Evolutionary conservation across 495 filamentous ascomycete genomes (phyloP).

Genomic region (Chaetomium tenue): DNA sequence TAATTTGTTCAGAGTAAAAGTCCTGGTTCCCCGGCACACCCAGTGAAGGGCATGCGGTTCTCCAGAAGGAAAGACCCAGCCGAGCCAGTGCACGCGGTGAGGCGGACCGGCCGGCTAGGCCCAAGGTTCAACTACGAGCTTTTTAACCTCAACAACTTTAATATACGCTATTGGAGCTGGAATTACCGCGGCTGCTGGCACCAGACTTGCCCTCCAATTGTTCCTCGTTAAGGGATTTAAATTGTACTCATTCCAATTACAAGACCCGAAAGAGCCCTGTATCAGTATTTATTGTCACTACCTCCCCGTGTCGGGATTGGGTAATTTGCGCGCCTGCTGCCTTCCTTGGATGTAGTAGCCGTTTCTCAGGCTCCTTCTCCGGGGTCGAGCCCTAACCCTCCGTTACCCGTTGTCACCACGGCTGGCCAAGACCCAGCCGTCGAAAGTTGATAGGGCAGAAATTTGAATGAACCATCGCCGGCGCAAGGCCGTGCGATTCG

Average conservation of each 20-base stretch:
- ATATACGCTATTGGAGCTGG: constrained; percentile 42
- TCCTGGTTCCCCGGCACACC: constrained; percentile 11
- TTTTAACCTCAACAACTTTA: constrained; percentile 43
- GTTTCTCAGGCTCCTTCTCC: constrained; percentile 48
- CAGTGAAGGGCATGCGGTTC: constrained; percentile 50
- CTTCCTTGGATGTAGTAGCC: constrained; percentile 51
- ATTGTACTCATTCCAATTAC: constrained; percentile 58
- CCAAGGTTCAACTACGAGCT: constrained; percentile 39
- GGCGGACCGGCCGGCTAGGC: constrained; percentile 48
- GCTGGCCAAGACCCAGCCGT: constrained; percentile 55
- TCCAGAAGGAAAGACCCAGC: constrained; percentile 63
- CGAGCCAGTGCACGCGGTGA: constrained; percentile 62
- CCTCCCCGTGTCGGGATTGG: constrained; percentile 49
- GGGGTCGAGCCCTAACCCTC: constrained; percentile 53
- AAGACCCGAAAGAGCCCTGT: constrained; percentile 57
- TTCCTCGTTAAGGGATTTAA: constrained; percentile 58
- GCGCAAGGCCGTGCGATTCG: constrained; percentile 64
- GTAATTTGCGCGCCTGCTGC: constrained; percentile 51
- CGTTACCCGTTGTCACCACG: constrained; percentile 55
- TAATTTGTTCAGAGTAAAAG: constrained; percentile 14
- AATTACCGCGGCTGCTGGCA: constrained; percentile 41
- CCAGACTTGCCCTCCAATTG: constrained; percentile 57
- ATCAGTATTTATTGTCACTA: constrained; percentile 57
- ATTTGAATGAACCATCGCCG: constrained; percentile 65
- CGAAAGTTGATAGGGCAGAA: constrained; percentile 67